A percentile compares a stretch with the other conserved stretches of the same genome.
Evolutionary conservation across 2,329 filamentous ascomycete species (phyloP).

Genomic region (Microdochium paspali): DNA sequence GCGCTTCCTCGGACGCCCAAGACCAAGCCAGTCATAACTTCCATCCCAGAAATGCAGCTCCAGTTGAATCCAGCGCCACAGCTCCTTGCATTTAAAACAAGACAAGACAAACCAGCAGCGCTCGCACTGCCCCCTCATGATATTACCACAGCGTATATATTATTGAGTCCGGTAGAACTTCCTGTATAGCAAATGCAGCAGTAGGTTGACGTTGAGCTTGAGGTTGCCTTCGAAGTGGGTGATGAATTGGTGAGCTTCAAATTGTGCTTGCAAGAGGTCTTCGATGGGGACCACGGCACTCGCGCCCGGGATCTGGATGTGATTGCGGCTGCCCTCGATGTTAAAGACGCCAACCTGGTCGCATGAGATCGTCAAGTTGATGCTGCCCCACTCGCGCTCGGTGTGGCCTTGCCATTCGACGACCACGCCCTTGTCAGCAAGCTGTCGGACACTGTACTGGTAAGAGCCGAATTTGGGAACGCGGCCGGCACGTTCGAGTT

Average conservation of each 20-base stretch:
- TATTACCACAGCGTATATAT: slow-evolving; percentile 4
- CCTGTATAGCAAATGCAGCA: slow-evolving; percentile 95
- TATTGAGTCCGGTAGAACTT: slow-evolving; percentile 84
- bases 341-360: slow-evolving; percentile 93
- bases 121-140: background rate
- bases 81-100: background rate
- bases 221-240: slow-evolving; percentile 80
- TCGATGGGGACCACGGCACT: slow-evolving; percentile 84
- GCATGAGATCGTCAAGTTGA: slow-evolving; percentile 88
- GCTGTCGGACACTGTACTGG: slow-evolving; percentile 87
- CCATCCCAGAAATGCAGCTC: background rate
- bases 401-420: slow-evolving; percentile 82
- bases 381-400: slow-evolving; percentile 78
- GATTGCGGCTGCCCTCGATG: slow-evolving; percentile 81
- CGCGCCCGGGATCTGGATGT: slow-evolving; percentile 92
- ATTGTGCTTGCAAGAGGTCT: slow-evolving; percentile 90
- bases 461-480: slow-evolving; percentile 96
- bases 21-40: background rate
- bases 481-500: slow-evolving; percentile 83
- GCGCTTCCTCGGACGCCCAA: background rate
- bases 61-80: background rate
- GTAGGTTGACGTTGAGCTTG: slow-evolving; percentile 89
- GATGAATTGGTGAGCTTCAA: slow-evolving; percentile 94
- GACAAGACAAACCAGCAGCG: background rate
- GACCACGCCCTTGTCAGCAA: slow-evolving; percentile 88